phyloP scores from a whole-genome alignment of 768 basidiomycete genomes.

The Gloeophyllum trabeum region DNA sequence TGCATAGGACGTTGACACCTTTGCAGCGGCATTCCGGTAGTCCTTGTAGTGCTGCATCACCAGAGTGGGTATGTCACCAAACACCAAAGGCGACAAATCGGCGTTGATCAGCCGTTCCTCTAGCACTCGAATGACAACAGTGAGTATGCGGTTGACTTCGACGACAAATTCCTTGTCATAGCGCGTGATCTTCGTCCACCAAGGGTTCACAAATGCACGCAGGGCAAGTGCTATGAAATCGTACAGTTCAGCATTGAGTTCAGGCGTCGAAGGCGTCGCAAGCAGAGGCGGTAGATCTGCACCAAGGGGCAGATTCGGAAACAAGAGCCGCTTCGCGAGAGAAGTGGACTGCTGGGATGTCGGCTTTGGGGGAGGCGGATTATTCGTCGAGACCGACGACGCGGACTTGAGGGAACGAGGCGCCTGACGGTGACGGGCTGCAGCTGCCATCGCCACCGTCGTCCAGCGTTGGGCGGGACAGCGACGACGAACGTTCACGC shows the following conservation, averaged over 20 bases:
- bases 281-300: conserved; percentile 44
- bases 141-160: conserved; percentile 49
- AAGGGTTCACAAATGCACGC: conserved; percentile 69
- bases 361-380: no score
- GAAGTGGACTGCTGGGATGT: conserved; percentile 3
- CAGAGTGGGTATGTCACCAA: conserved; percentile 50
- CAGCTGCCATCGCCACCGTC: neutral
- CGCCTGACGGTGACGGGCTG: conserved; percentile 4
- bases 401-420: neutral
- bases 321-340: conserved; percentile 40
- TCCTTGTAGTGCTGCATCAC: conserved; percentile 71
- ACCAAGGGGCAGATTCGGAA: conserved; percentile 36
- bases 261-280: conserved; percentile 28
- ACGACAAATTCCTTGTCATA: conserved; percentile 80
- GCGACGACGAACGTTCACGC: conserved; percentile 6
- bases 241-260: conserved; percentile 61
- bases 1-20: conserved; percentile 61
- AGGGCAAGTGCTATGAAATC: conserved; percentile 73
- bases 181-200: conserved; percentile 78
- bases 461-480: neutral
- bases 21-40: conserved; percentile 57
- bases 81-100: conserved; percentile 52
- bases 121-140: conserved; percentile 44
- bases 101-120: conserved; percentile 42
- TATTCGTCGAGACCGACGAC: neutral